phyloP scores from a whole-genome alignment of 306 rosid genomes.

The Ormosia emarginata region DNA sequence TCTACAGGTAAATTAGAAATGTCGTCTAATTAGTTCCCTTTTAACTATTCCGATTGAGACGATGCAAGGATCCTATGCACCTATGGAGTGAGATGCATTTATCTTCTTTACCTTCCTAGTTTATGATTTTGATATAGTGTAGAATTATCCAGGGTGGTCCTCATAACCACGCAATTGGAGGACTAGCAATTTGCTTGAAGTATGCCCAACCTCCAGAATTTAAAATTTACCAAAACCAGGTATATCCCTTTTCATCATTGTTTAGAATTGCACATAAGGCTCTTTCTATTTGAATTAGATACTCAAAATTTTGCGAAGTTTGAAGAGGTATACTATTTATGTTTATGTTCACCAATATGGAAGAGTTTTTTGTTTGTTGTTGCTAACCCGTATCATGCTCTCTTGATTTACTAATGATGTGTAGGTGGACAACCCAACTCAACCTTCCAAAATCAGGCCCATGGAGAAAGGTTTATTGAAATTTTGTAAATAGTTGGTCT shows the following conservation, averaged over 20 bases:
- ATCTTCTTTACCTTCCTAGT: slow-evolving; percentile 12
- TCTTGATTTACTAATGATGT: slow-evolving; percentile 23
- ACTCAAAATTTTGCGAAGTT: slow-evolving; percentile 99
- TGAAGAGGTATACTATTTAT: slow-evolving; percentile 67
- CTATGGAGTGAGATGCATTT: background rate
- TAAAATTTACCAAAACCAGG: slow-evolving; percentile 82
- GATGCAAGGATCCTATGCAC: background rate
- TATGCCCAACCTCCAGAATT: slow-evolving; percentile 73
- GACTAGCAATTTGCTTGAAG: slow-evolving; percentile 86
- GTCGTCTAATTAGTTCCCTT: slow-evolving; percentile 8
- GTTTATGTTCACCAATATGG: slow-evolving; percentile 4
- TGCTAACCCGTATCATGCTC: slow-evolving; percentile 25
- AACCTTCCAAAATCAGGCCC: slow-evolving; percentile 88
- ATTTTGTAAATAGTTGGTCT: slow-evolving; percentile 1
- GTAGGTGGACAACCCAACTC: slow-evolving; percentile 74
- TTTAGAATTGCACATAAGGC: background rate
- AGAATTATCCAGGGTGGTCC: slow-evolving; percentile 84
- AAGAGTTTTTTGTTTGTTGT: slow-evolving; percentile 11
- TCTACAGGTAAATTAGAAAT: slow-evolving; percentile 61
- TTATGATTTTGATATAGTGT: slow-evolving; percentile 14
- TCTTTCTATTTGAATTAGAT: slow-evolving; percentile 66
- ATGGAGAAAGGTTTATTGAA: slow-evolving; percentile 88
- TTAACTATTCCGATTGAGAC: background rate
- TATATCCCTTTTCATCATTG: slow-evolving; percentile 25
- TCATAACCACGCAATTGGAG: slow-evolving; percentile 95